Conservation (phyloP, 176 grass and related monocot species). For the Cenchrus americanus region DNA sequence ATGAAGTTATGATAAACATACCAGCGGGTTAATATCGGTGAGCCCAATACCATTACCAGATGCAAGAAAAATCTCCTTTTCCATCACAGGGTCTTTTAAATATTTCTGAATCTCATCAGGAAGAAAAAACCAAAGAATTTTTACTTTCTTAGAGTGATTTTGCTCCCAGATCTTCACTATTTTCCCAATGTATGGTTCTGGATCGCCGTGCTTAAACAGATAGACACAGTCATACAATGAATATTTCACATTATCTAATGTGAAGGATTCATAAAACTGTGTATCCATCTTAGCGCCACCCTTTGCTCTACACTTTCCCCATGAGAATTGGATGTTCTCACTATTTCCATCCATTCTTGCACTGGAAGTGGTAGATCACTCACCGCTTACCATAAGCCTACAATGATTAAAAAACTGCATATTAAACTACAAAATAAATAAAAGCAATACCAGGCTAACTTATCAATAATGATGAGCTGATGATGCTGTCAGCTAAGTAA, state of each 20-base stretch:
- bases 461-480: conserved; percentile 6
- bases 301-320: conserved; percentile 53
- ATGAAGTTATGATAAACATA: conserved; percentile 34
- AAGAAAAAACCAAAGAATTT: conserved; percentile 80
- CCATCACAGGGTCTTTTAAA: conserved; percentile 46
- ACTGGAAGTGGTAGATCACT: conserved; percentile 32
- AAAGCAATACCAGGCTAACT: conserved; percentile 19
- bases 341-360: conserved; percentile 43
- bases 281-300: conserved; percentile 55
- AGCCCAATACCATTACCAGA: conserved; percentile 61
- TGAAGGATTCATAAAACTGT: conserved; percentile 66
- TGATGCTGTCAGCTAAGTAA: background rate
- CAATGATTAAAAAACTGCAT: conserved; percentile 8
- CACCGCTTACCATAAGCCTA: conserved; percentile 48
- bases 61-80: conserved; percentile 81
- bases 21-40: conserved; percentile 63
- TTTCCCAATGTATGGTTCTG: conserved; percentile 68
- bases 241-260: conserved; percentile 69
- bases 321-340: conserved; percentile 52
- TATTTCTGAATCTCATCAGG: conserved; percentile 59
- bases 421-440: conserved; percentile 25
- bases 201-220: conserved; percentile 49
- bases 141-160: conserved; percentile 62
- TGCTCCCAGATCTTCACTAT: conserved; percentile 66
- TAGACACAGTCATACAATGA: conserved; percentile 68